phyloP scores from a whole-genome alignment of 495 filamentous ascomycete species.

The Usnea hakonensis region DNA sequence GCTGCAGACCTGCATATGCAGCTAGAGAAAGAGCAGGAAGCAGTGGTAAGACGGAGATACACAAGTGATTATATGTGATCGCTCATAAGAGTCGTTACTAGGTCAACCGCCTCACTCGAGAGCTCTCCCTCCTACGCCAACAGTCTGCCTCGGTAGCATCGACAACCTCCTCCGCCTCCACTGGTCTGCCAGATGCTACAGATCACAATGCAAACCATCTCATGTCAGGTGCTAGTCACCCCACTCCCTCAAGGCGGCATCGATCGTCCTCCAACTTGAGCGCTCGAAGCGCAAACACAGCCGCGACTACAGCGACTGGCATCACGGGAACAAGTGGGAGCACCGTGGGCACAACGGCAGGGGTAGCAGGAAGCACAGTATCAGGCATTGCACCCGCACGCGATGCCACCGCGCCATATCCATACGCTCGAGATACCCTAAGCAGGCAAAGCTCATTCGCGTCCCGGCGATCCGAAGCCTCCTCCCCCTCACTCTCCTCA shows the following conservation, averaged over 20 bases:
- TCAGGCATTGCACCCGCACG: constrained; percentile 44
- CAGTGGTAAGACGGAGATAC: constrained; percentile 51
- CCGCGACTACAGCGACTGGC: constrained; percentile 33
- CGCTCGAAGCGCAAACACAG: constrained; percentile 41
- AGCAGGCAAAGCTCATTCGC: constrained; percentile 34
- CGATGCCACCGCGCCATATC: constrained; percentile 28
- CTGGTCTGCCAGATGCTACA: constrained; percentile 47
- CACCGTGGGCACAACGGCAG: constrained; percentile 25
- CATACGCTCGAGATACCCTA: constrained; percentile 19
- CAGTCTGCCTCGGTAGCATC: constrained; percentile 77
- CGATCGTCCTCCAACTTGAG: constrained; percentile 59
- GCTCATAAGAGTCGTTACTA: constrained; percentile 39
- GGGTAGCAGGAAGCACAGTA: constrained; percentile 34
- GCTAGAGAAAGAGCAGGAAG: constrained; percentile 89
- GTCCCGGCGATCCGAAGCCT: constrained; percentile 36
- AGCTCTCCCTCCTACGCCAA: constrained; percentile 71
- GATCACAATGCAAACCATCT: constrained; percentile 43
- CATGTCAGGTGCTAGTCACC: constrained; percentile 42
- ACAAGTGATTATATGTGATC: constrained; percentile 24
- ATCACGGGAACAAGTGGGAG: constrained; percentile 22
- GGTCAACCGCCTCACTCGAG: constrained; percentile 80
- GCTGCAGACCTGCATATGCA: constrained; percentile 78
- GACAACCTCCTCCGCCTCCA: constrained; percentile 67
- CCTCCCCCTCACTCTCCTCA: constrained; percentile 31
- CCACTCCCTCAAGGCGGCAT: constrained; percentile 53